Evolutionary conservation across 2,329 filamentous ascomycete species (phyloP), one percentile per base, ranked within the genome.

Genomic region (Dactylellina cionopaga): DNA sequence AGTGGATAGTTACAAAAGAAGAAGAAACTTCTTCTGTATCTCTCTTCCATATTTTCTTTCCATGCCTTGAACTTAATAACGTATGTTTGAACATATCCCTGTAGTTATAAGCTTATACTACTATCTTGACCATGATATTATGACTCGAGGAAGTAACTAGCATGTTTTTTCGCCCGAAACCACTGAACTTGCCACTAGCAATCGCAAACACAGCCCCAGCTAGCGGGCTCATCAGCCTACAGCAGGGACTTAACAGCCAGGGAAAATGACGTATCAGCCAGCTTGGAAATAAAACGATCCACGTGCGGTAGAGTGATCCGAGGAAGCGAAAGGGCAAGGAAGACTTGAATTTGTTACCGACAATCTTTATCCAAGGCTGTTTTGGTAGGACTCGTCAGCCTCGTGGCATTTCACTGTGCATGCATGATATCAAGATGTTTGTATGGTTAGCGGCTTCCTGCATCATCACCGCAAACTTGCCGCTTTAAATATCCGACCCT

Each of bases 231-330:
- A 33, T 13, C 31, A 33, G 31, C 31, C 31, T 13, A 6, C 31
- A 6, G 31, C 5, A 6, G 6, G 6, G 13, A 13, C 13, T 33
- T 41, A 17, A 41, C 9, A 15, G 37, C 9, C 9, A 5, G n/a
- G n/a, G 24, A 3, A 24, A n/a, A 63, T 63, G 58, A 63, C 58
- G 58, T 44, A 63, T 24, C 24, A 62, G 33, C 24, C 29, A 31
- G 11, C 6, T 31, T 13, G 13, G 15, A 64, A 64, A 54, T 15
- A 33, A 44, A 22, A 52, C 10, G 9, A 58, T 54, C 43, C 63
- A 66, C 63, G 63, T 66, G 63, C 52, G 63, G 63, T 29, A 66
- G 24, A 66, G 31, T 33, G 24, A 51, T 58, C 63, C 63, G 63
- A 59, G 10, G 49, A 64, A 65, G 60, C 60, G 60, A 65, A 65